Evolutionary conservation across 2,329 filamentous ascomycete species (phyloP).

Genomic region (Sclerotinia nivalis): DNA sequence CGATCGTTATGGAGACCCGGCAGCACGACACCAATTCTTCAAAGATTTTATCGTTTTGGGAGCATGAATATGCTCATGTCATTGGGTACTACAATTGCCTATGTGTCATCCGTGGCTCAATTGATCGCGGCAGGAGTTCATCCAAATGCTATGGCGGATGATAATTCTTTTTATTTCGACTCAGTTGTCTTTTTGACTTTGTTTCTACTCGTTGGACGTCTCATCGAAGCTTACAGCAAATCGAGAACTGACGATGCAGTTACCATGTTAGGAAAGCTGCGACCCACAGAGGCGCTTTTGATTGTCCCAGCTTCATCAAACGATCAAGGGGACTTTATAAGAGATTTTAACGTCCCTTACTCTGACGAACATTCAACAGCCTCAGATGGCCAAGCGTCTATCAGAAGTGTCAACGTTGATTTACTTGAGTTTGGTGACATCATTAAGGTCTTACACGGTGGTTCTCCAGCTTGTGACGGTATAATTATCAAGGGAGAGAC

Average conservation of each 20-base stretch:
- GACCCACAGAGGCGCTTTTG: constrained; percentile 74
- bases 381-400: constrained; percentile 20
- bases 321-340: constrained; percentile 16
- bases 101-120: constrained; percentile 77
- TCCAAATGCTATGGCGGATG: constrained; percentile 43
- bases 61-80: constrained; percentile 97
- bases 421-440: constrained; percentile 69
- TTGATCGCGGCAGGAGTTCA: constrained; percentile 64
- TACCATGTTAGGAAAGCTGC: constrained; percentile 72
- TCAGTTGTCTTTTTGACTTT: constrained; percentile 89
- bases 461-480: constrained; percentile 84
- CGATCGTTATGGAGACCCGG: constrained; percentile 72
- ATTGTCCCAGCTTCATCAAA: constrained; percentile 48
- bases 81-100: constrained; percentile 83
- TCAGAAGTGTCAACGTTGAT: constrained; percentile 48
- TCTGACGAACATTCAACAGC: constrained; percentile 17
- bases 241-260: constrained; percentile 87
- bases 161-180: constrained; percentile 76
- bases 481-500: constrained; percentile 61
- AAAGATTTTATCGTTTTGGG: constrained; percentile 86
- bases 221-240: constrained; percentile 88
- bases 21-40: constrained; percentile 70
- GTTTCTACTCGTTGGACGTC: constrained; percentile 74
- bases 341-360: constrained; percentile 54
- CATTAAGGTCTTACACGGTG: constrained; percentile 75